Evolutionary conservation across 768 basidiomycete species (phyloP), one percentile per base, ranked within the genome.

Genomic region (Trametes punicea): DNA sequence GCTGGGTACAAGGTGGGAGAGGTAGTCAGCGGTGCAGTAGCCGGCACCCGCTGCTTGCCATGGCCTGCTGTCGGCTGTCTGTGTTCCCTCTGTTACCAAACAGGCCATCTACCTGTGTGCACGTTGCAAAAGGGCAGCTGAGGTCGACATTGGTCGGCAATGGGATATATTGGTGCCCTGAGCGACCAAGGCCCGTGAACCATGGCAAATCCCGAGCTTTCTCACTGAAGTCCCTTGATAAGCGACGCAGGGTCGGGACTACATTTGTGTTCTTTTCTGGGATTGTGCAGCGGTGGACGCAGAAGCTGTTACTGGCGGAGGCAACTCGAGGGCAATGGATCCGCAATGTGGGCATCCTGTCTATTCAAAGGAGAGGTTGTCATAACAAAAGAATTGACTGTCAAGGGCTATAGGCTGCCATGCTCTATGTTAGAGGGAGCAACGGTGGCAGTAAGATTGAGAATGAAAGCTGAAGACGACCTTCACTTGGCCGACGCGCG

Each of bases 211-310:
- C 97, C 97, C 26, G 82, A 80, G 10, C 88, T 81, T 89, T 76
- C 98, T 96, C n/a, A 93, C 93, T 63, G 98, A 99, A 1, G n/a
- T n/a, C n/a, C n/a, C n/a, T n/a, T n/a, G n/a, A n/a, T n/a, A n/a
- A n/a, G n/a, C n/a, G n/a, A n/a, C n/a, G n/a, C n/a, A n/a, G n/a
- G n/a, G n/a, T n/a, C n/a, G n/a, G n/a, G n/a, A 87, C 90, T 8
- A 98, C 92, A 57, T 98, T 93, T 2, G 88, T 84, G 66, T 93
- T 94, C 71, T 97, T 91, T 72, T 96, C 93, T 9, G 95, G 77
- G 16, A 98, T 93, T 6, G 87, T 89, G 41, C 92, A 93, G 64
- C 95, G 97, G 62, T 81, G 76, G 1, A 88, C 81, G 63, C 93
- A 95, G 67, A 92, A 89, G 5, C 88, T 88, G 61, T 90, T 90